Evolutionary conservation across 306 rosid species (phyloP).

Genomic region (Sicyos baderoa): DNA sequence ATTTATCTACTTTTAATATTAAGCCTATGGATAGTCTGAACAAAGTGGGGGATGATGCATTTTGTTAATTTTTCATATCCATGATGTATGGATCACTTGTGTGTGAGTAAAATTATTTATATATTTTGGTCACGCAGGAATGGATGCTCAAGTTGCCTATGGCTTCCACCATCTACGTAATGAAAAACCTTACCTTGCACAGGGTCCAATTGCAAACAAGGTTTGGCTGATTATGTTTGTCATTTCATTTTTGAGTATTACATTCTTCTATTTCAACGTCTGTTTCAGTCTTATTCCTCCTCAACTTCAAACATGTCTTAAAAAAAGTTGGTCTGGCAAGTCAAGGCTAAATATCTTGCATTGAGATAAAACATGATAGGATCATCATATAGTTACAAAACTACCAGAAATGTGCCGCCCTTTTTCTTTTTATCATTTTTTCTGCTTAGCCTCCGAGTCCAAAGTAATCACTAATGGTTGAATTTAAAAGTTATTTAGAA

Average conservation of each 20-base stretch:
- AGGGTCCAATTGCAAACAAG: constrained; percentile 88
- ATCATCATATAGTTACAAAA: background rate
- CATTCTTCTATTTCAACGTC: background rate
- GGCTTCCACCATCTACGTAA: constrained; percentile 91
- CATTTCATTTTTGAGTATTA: background rate
- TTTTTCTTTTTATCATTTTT: background rate
- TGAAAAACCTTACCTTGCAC: constrained; percentile 87
- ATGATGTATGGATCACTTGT: background rate
- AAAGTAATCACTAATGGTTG: background rate
- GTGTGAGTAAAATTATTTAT: background rate
- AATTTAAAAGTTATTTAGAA: background rate
- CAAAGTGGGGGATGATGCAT: background rate
- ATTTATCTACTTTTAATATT: too few species aligned
- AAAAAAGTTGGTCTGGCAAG: background rate
- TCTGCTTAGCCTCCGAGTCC: too few species aligned
- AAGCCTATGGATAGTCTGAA: too few species aligned
- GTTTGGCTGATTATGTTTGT: constrained; percentile 21
- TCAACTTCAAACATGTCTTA: too few species aligned
- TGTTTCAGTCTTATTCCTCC: too few species aligned
- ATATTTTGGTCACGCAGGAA: constrained; percentile 50
- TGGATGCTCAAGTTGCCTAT: constrained; percentile 98
- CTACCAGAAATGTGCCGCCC: background rate
- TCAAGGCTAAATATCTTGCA: background rate
- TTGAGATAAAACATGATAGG: background rate
- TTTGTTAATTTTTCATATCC: background rate